Base-by-base conservation (phyloP, 306 rosid genomes). In the Trichosanthes truncata region DNA sequence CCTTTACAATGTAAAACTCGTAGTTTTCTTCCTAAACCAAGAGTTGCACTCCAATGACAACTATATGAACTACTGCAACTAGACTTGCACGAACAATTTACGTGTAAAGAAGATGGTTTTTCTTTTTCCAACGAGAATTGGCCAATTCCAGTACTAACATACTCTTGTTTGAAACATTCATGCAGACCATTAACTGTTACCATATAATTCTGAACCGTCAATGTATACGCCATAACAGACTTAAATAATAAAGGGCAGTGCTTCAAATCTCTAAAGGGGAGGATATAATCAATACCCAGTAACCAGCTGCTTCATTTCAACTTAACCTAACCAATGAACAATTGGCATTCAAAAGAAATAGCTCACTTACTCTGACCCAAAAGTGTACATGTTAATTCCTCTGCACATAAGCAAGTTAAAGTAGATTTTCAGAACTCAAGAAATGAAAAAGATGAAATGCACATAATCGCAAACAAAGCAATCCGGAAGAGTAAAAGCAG, bases 211-310 rank as follows among this genome's bases (percentile, higher is more conserved):
- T 85, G 93, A 45, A 87, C 80, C 81, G 87, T 66, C 76, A 82
- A 76, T 15, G 76, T 41, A 69, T 86, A 79, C 43, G 85, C 92
- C 97, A 91, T 91, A 68, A 61, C 71, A 1, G 6, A 46, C 83
- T 63, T 25, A 57, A 74, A 40, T 10, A 43, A 5, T 57, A 82
- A 82, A 48, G 79, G 78, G 78, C 57, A 57, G 77, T 36, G 72
- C 51, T 36, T 76, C 67, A 76, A 53, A 55, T 6, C 67, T 76
- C 51, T 52, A 11, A 31, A 20, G 33, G 9, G 66, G 21, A 76
- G 49, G 51, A 53, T 35, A 36, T 51, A 76, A 55, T 76, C 23
- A 53, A 36, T 21, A 52, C 67, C 79, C 67, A 57, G 31, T 52
- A 76, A 55, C n/a, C n/a, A 53, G 49, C 25, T 25, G 12, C 76